These are phyloP conservation scores for Tausonia pullulans DNA, from an alignment of 1,284 basidiomycete species.

Conservation along the genomic window DNA sequence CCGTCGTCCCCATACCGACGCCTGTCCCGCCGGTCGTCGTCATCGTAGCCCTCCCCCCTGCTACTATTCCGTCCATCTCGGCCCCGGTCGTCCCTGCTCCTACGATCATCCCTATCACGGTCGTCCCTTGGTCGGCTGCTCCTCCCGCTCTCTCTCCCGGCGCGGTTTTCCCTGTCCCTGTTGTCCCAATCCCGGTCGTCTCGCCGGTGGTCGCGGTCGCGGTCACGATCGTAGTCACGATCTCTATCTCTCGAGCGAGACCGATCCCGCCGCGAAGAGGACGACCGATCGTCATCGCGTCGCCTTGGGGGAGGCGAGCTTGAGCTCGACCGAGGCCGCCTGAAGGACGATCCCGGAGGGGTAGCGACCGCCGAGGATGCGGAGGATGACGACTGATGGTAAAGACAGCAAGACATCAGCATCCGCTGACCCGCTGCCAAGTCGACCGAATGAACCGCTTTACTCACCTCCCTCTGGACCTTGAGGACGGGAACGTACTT, in stretches of 20 bases:
- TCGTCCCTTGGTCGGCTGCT: constrained; percentile 16
- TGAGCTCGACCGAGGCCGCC: constrained; percentile 9
- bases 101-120: constrained; percentile 16
- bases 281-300: constrained; percentile 11
- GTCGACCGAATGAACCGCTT: constrained; percentile 7
- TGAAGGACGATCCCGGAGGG: constrained; percentile 1
- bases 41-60: not conserved
- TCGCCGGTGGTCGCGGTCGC: constrained; percentile 17
- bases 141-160: not conserved
- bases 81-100: constrained; percentile 25
- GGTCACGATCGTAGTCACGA: constrained; percentile 19
- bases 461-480: constrained; percentile 36
- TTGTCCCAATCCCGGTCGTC: constrained; percentile 18
- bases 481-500: constrained; percentile 65
- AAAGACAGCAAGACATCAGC: not conserved
- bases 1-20: constrained; percentile 30
- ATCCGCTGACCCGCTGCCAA: not conserved
- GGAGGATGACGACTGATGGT: not conserved
- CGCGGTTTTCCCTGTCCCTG: not conserved
- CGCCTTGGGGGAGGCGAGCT: constrained; percentile 17
- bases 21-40: constrained; percentile 17
- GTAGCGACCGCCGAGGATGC: not conserved
- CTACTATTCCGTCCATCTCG: constrained; percentile 23
- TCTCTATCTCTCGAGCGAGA: constrained; percentile 12
- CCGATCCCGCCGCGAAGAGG: not conserved